Conservation (phyloP, 164 flowering plant species). For the Macadamia tetraphylla region DNA sequence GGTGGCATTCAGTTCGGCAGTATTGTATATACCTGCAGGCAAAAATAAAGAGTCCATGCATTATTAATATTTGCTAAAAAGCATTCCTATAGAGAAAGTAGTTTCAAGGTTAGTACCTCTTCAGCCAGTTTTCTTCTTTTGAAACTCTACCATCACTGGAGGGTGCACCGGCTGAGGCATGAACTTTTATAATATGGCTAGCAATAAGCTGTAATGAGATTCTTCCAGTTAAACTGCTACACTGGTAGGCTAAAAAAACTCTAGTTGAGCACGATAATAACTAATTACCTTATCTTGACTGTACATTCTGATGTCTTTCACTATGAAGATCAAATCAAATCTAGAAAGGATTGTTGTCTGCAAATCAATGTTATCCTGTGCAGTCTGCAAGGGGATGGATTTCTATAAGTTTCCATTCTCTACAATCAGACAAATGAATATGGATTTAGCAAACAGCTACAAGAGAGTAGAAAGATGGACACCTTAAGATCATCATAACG, state of each 20-base stretch:
- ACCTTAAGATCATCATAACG: conserved; percentile 99
- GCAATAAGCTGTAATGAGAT: conserved; percentile 66
- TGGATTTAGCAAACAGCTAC: neutral
- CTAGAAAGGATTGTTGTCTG: conserved; percentile 98
- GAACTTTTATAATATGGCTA: conserved; percentile 84
- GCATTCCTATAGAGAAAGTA: neutral
- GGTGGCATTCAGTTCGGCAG: conserved; percentile 69
- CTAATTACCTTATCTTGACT: conserved; percentile 82
- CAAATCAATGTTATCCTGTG: conserved; percentile 95
- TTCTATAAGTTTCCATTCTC: conserved; percentile 13
- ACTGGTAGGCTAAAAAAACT: neutral
- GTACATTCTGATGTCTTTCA: conserved; percentile 86
- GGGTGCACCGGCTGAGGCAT: conserved; percentile 66
- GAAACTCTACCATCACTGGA: conserved; percentile 39
- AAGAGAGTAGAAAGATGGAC: conserved; percentile 14
- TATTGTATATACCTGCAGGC: conserved; percentile 79
- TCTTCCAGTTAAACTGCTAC: conserved; percentile 1
- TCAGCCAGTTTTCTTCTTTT: conserved; percentile 95
- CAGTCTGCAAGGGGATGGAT: conserved; percentile 54
- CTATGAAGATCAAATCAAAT: conserved; percentile 95
- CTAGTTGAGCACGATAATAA: neutral
- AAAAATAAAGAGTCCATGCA: conserved; percentile 6
- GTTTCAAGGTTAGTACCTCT: conserved; percentile 44
- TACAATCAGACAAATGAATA: neutral
- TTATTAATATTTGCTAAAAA: neutral